Evolutionary conservation across 306 rosid species (phyloP).

Genomic region (Prunus fruticosa): DNA sequence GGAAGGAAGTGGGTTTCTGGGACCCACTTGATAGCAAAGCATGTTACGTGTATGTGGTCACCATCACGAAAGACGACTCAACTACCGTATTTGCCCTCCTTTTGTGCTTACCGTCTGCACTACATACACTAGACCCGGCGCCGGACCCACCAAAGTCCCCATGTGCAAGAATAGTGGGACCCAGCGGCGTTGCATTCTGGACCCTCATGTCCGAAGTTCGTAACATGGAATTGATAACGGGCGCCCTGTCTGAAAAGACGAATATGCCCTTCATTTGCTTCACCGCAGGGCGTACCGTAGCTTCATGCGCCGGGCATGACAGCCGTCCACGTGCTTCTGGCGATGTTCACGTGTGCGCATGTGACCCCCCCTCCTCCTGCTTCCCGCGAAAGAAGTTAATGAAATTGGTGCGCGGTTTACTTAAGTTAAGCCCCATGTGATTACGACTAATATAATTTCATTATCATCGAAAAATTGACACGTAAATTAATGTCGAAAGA

Average conservation of each 20-base stretch:
- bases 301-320: slow-evolving; percentile 37
- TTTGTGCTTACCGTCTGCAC: slow-evolving; percentile 12
- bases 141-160: slow-evolving; percentile 4
- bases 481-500: not conserved
- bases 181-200: slow-evolving; percentile 1
- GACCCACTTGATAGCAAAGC: slow-evolving; percentile 6
- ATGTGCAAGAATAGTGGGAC: slow-evolving; percentile 15
- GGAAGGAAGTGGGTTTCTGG: not conserved
- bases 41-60: slow-evolving; percentile 30
- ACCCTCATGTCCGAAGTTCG: not conserved
- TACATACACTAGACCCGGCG: not conserved
- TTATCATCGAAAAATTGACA: not conserved
- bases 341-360: slow-evolving; percentile 64
- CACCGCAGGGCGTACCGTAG: slow-evolving; percentile 22
- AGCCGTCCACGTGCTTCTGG: slow-evolving; percentile 57
- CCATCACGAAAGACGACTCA: slow-evolving; percentile 23
- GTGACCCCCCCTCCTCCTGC: slow-evolving; percentile 31
- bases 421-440: slow-evolving; percentile 40
- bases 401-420: slow-evolving; percentile 35
- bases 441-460: slow-evolving; percentile 20
- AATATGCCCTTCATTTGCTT: not conserved
- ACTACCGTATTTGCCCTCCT: slow-evolving; percentile 19
- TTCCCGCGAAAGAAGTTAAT: slow-evolving; percentile 32
- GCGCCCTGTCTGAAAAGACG: slow-evolving; percentile 16
- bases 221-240: slow-evolving; percentile 10